A percentile compares a stretch with the other conserved stretches of the same genome.
These are phyloP conservation scores for Malus hybrid DNA, from an alignment of 331 rosid species.

Conservation along the genomic window DNA sequence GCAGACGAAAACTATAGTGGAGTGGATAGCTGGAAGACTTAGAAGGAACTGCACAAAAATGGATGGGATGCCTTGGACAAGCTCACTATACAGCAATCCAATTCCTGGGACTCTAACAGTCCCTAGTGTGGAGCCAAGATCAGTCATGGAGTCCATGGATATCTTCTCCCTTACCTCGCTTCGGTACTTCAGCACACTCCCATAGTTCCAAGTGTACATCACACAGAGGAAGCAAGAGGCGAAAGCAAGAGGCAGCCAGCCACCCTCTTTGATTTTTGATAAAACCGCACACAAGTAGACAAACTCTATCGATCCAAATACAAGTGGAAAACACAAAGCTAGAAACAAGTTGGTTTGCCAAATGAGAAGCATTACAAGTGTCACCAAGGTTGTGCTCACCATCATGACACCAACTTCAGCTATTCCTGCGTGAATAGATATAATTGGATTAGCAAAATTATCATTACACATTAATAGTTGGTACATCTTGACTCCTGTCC, in stretches of 20 bases:
- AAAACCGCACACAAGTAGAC: conserved; percentile 76
- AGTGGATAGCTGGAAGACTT: conserved; percentile 90
- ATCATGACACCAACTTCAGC: conserved; percentile 99
- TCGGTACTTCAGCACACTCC: conserved; percentile 86
- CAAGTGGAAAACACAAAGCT: conserved; percentile 57
- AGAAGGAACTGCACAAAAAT: conserved; percentile 82
- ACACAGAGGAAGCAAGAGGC: conserved; percentile 72
- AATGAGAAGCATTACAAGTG: conserved; percentile 88
- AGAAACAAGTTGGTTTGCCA: conserved; percentile 90
- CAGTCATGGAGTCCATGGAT: conserved; percentile 67
- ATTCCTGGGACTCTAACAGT: conserved; percentile 93
- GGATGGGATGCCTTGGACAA: conserved; percentile 93
- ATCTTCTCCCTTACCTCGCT: conserved; percentile 82
- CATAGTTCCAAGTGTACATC: conserved; percentile 99
- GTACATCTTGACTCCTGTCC: background rate
- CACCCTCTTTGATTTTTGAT: conserved; percentile 67
- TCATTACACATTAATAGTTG: background rate
- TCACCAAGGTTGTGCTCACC: conserved; percentile 85
- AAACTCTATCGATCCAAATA: conserved; percentile 84
- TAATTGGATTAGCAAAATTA: conserved; percentile 22
- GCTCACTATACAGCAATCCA: conserved; percentile 87
- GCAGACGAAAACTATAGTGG: conserved; percentile 81
- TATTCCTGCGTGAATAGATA: conserved; percentile 54
- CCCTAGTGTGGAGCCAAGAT: conserved; percentile 86
- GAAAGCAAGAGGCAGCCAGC: conserved; percentile 94